Evolutionary conservation across 1,139 yeast species (phyloP).

Genomic region (Hansenula lynferdii): DNA sequence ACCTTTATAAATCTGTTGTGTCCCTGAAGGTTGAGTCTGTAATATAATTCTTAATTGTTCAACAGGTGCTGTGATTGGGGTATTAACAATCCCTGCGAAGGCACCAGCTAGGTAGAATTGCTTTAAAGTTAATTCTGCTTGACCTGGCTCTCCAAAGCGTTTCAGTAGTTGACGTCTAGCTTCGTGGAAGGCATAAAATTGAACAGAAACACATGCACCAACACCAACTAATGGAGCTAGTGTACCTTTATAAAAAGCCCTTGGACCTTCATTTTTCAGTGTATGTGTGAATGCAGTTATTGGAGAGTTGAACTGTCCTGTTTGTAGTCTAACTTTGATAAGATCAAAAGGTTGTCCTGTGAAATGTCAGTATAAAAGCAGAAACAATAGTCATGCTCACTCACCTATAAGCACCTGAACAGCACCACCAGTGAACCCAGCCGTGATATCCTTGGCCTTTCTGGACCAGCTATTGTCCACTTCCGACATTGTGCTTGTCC

Average conservation of each 20-base stretch:
- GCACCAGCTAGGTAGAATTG: constrained; percentile 75
- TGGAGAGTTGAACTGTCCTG: constrained; percentile 44
- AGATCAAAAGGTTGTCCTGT: constrained; percentile 93
- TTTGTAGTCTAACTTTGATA: constrained; percentile 76
- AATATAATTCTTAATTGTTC: constrained; percentile 71
- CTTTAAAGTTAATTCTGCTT: constrained; percentile 40
- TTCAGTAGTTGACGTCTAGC: constrained; percentile 55
- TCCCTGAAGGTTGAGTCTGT: constrained; percentile 48
- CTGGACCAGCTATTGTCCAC: constrained; percentile 50
- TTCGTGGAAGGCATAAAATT: constrained; percentile 76
- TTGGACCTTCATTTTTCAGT: constrained; percentile 52
- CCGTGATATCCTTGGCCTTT: constrained; percentile 51
- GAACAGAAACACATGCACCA: constrained; percentile 68
- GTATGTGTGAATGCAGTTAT: constrained; percentile 50
- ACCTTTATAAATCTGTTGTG: constrained; percentile 32
- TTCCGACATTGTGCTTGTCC: constrained; percentile 3
- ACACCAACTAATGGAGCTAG: constrained; percentile 53
- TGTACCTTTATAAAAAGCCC: constrained; percentile 58
- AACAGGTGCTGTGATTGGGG: constrained; percentile 69
- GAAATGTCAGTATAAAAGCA: too few relatives aligned
- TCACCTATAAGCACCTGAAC: constrained; percentile 69
- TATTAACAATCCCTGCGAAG: constrained; percentile 69
- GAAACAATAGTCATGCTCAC: too few relatives aligned
- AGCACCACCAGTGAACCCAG: constrained; percentile 45
- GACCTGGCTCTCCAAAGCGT: constrained; percentile 13